Base-by-base conservation (phyloP, 768 basidiomycete genomes). In the Psilocybe sp. region DNA sequence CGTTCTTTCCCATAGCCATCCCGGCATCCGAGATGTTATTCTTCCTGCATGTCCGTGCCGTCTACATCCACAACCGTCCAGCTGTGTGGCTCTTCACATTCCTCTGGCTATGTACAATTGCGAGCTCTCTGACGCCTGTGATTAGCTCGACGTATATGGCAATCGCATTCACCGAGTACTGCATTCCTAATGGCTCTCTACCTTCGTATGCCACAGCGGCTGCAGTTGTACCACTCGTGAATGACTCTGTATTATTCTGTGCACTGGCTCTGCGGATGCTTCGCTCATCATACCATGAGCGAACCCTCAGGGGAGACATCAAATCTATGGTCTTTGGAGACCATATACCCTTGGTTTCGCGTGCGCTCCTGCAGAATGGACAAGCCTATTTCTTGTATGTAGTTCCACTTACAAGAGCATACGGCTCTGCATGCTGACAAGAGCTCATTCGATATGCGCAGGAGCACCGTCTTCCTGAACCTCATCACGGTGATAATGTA, bases 361-460 rank as follows among this genome's bases (percentile, higher is more conserved):
- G 54, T 36, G 51, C 57, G 4, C n/a, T n/a, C n/a, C n/a, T n/a
- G n/a, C n/a, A n/a, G n/a, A n/a, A n/a, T n/a, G n/a, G n/a, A n/a
- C n/a, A 67, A 50, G 50, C 55, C 5, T 70, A 69, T 46, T 68
- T 66, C 44, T 35, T 67, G 67, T 69, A 46, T 15, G 66, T 59
- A 4, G 10, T 34, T 23, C 34, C n/a, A n/a, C n/a, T n/a, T n/a
- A n/a, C n/a, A n/a, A n/a, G n/a, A n/a, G n/a, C n/a, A n/a, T n/a
- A n/a, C n/a, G n/a, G n/a, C n/a, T n/a, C n/a, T n/a, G n/a, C n/a
- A n/a, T n/a, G n/a, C n/a, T n/a, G n/a, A n/a, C n/a, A n/a, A n/a
- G n/a, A n/a, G n/a, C n/a, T 34, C 15, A 36, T 45, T 31, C 18
- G n/a, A 16, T 12, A 12, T 11, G 2, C 36, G 19, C 19, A 58